Conservation (phyloP, 2,329 filamentous ascomycete genomes). For the Drechslerella coelobrocha region DNA sequence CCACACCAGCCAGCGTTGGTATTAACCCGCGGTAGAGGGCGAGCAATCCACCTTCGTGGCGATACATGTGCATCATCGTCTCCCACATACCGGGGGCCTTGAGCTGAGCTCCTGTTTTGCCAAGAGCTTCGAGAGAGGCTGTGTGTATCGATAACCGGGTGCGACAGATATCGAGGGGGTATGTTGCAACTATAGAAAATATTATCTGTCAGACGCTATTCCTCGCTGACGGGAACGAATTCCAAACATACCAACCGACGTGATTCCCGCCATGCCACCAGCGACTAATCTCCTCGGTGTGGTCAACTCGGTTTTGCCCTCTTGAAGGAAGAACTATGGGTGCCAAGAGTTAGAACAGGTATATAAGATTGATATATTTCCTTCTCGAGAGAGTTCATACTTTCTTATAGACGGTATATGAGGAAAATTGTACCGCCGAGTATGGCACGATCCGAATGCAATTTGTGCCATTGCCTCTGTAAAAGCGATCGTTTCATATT, state of each 20-base stretch:
- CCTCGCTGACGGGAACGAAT: neutral
- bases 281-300: conserved; percentile 80
- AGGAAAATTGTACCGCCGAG: conserved; percentile 96
- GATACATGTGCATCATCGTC: conserved; percentile 84
- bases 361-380: neutral
- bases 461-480: conserved; percentile 86
- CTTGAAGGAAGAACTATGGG: conserved; percentile 27
- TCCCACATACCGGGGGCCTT: conserved; percentile 91
- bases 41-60: conserved; percentile 79
- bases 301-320: conserved; percentile 50
- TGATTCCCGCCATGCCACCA: conserved; percentile 89
- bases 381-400: conserved; percentile 63
- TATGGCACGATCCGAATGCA: conserved; percentile 98
- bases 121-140: conserved; percentile 86
- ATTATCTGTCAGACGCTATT: neutral
- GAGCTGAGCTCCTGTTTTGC: conserved; percentile 63
- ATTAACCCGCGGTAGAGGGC: conserved; percentile 95
- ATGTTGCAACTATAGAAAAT: conserved; percentile 65
- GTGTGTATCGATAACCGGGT: conserved; percentile 95
- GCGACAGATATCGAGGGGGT: conserved; percentile 95
- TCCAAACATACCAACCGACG: conserved; percentile 69
- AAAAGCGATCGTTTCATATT: conserved; percentile 17
- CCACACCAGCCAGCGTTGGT: conserved; percentile 92
- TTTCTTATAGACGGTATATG: conserved; percentile 95
- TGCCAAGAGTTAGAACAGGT: conserved; percentile 22